These are phyloP conservation scores for Danielozyma ontarioensis DNA, from an alignment of 805 yeast genomes.

Conservation along the genomic window DNA sequence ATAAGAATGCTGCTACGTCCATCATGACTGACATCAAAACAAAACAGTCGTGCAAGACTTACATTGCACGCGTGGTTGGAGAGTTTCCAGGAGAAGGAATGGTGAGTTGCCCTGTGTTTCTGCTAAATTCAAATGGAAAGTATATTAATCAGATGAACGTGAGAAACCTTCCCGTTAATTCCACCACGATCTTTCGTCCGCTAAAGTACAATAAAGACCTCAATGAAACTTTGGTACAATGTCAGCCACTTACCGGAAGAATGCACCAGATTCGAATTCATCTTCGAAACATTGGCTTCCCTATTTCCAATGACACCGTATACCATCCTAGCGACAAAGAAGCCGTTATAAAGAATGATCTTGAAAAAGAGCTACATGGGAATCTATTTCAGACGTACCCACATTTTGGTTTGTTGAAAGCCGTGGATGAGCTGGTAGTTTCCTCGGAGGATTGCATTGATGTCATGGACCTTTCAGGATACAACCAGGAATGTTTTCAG, in stretches of 20 bases:
- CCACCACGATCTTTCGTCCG: conserved; percentile 28
- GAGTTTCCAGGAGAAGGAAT: conserved; percentile 29
- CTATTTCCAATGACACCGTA: conserved; percentile 11
- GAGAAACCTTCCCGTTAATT: conserved; percentile 18
- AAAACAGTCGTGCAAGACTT: conserved; percentile 31
- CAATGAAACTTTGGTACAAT: conserved; percentile 41
- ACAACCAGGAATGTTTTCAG: too few species aligned
- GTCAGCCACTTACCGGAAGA: conserved; percentile 48
- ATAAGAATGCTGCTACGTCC: conserved; percentile 26
- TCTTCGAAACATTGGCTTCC: conserved; percentile 37
- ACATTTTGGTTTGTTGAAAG: neutral
- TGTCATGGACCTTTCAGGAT: neutral
- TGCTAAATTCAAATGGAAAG: conserved; percentile 28
- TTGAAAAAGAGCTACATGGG: conserved; percentile 5
- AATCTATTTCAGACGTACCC: conserved; percentile 3
- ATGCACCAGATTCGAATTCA: conserved; percentile 58
- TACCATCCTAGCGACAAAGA: conserved; percentile 6
- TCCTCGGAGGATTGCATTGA: neutral
- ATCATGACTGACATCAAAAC: conserved; percentile 23
- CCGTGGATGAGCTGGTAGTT: neutral
- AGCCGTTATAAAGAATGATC: conserved; percentile 1
- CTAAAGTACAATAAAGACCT: conserved; percentile 20
- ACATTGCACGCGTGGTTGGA: conserved; percentile 41
- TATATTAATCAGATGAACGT: conserved; percentile 22
- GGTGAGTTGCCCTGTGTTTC: conserved; percentile 37